Base-by-base conservation (phyloP, 1,284 basidiomycete genomes). In the Austropuccinia psidii region DNA sequence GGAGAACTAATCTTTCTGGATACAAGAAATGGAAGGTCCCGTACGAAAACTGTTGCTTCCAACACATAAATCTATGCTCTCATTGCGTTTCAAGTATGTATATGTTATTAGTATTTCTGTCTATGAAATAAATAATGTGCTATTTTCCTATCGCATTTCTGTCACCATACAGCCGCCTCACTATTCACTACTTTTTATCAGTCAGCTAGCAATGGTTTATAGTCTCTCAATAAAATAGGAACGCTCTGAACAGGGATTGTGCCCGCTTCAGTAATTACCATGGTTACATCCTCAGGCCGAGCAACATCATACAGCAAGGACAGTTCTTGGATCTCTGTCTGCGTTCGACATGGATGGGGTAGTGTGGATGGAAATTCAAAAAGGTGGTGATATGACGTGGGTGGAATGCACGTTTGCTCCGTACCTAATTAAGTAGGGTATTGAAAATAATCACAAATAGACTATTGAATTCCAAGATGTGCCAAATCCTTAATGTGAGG, bases 181-280 rank as follows among this genome's bases (percentile, higher is more conserved):
- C n/a, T n/a, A n/a, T n/a, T n/a, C n/a, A n/a, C n/a, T n/a, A n/a
- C n/a, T n/a, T n/a, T n/a, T n/a, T n/a, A n/a, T 61, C 31, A 70
- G 15, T 70, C 68, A 21, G 55, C 68, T 35, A 70, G 61, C 13
- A 70, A 45, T 1, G 68, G 68, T 41, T 70, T 73, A 31, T 73
- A 73, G 31, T 73, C 69, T 33, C 69, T 61, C 4, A 73, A 24
- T 29, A 64, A 50, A 33, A 73, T 60, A 41, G 69, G 69, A 13
- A 73, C 69, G 27, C 60, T 73, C 55, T 73, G 69, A 13, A 64
- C 69, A 31, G 69, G 75, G 19, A 75, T 68, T 52, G 39, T 43
- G 57, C 80, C 77, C 67, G 93, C 91, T 82, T 97, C 93, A 5
- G 94, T 95, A 74, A 95, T 93, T 29, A 97, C 91, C n/a, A 90